These are phyloP conservation scores for Tetrahymena malaccensis DNA, from an alignment of 73 alveolate species.

Conservation along the genomic window DNA sequence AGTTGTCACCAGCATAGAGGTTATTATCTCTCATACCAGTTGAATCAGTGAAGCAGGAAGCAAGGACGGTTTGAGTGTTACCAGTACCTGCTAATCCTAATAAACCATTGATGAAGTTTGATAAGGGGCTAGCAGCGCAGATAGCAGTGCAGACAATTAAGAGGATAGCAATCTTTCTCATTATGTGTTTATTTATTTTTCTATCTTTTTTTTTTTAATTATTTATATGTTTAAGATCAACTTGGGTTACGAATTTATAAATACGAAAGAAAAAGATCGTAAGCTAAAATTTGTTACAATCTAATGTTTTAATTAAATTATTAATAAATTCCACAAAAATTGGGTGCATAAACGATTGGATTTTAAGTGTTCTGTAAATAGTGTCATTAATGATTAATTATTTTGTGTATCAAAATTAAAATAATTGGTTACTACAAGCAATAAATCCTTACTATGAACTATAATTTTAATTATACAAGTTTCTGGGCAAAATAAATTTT, in stretches of 20 bases:
- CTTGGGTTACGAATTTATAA: neutral
- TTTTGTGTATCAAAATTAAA: no score
- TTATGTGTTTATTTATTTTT: neutral
- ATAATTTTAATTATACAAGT: no score
- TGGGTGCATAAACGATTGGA: neutral
- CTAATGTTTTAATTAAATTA: neutral
- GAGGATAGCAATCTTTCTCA: neutral
- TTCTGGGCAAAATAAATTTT: neutral
- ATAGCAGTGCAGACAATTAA: neutral
- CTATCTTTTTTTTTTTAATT: neutral
- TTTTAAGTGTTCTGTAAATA: neutral
- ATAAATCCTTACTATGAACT: neutral
- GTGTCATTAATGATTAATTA: neutral
- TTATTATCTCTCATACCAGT: slow-evolving; percentile 44
- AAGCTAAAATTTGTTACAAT: neutral
- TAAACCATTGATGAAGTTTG: slow-evolving; percentile 1
- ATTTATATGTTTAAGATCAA: neutral
- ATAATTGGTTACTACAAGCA: neutral
- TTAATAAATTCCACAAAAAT: neutral
- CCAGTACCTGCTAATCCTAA: neutral
- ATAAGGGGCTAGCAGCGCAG: neutral
- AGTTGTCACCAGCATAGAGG: slow-evolving; percentile 50
- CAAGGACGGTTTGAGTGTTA: slow-evolving; percentile 30
- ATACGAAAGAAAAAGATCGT: neutral
- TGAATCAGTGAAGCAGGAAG: slow-evolving; percentile 38